Conservation (phyloP, 805 yeast species). For the Torulaspora microellipsoides region DNA sequence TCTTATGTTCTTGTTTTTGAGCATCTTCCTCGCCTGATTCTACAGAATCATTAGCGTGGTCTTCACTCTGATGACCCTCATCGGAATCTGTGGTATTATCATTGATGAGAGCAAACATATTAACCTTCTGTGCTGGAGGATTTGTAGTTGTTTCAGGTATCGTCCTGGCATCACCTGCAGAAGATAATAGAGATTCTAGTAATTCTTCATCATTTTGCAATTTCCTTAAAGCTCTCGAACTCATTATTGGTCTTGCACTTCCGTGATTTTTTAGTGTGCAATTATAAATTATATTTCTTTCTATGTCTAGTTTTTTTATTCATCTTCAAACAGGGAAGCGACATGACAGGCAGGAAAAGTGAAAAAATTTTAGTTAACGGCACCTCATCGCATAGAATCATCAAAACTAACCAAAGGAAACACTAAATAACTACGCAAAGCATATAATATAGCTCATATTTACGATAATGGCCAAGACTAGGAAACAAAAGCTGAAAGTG, state of each 20-base stretch:
- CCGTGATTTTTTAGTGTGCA: too few species aligned
- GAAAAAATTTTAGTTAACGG: constrained; percentile 10
- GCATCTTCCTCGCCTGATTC: constrained; percentile 7
- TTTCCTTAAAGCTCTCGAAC: constrained; percentile 36
- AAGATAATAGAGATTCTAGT: constrained; percentile 20
- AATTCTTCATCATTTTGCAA: constrained; percentile 32
- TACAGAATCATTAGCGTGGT: constrained; percentile 6
- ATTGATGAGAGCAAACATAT: constrained; percentile 30
- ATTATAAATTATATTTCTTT: too few species aligned
- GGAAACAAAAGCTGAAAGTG: constrained; percentile 38
- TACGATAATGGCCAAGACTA: constrained; percentile 30
- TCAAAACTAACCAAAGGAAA: neutral
- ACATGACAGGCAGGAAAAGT: neutral
- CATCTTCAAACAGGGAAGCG: too few species aligned
- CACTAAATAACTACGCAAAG: neutral
- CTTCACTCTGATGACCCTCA: neutral
- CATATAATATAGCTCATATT: neutral
- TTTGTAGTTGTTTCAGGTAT: constrained; percentile 1
- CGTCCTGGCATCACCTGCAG: constrained; percentile 4
- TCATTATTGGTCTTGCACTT: constrained; percentile 19
- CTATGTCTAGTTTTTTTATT: too few species aligned
- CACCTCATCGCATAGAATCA: constrained; percentile 17
- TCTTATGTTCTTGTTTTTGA: constrained; percentile 1
- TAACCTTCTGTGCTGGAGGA: constrained; percentile 9
- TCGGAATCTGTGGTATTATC: constrained; percentile 18